Base-by-base conservation (phyloP, 768 basidiomycete species). In the Leccinellum rugosiceps region DNA sequence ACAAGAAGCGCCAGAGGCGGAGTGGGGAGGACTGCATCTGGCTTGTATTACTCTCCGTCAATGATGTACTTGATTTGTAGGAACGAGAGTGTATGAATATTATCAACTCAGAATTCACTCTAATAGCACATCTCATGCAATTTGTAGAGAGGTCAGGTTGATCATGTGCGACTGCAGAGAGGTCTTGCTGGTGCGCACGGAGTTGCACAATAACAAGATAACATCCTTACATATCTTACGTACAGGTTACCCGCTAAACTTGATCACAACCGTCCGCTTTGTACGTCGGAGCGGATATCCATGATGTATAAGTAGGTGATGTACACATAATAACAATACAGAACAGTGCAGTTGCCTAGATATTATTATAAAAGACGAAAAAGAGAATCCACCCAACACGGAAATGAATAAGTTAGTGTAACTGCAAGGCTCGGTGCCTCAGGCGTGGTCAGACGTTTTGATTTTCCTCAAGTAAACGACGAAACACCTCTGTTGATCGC, bases 401-500 rank as follows among this genome's bases (percentile, higher is more conserved):
- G 41, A 43, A 21, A 43, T 13, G 41, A 43, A 43, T 43, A 43
- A 43, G 19, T 43, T 43, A 21, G 21, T 43, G 19, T 41, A 41
- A 41, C 38, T 41, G n/a, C 34, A 41, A 41, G n/a, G n/a, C 4
- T 41, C n/a, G 38, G 38, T 8, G n/a, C 7, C 17, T 38, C 35
- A 38, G 35, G 35, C n/a, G n/a, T 38, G 17, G 9, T 19, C 38
- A 9, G 38, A 41, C 9, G 38, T 9, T 15, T 25, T 9, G 19
- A 34, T 10, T 9, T 9, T 43, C 1, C 13, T 61, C 34, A 65
- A 50, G 10, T 6, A 49, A 23, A 10, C 10, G 25, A 15, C 17
- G 66, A 65, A 19, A 66, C 31, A 1, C 67, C 64, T 1, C 67
- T 63, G 38, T 25, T 44, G 25, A 59, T 45, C 23, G 44, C 52